Evolutionary conservation across 2,329 filamentous ascomycete species (phyloP).

Genomic region (Fusarium staphyleae): DNA sequence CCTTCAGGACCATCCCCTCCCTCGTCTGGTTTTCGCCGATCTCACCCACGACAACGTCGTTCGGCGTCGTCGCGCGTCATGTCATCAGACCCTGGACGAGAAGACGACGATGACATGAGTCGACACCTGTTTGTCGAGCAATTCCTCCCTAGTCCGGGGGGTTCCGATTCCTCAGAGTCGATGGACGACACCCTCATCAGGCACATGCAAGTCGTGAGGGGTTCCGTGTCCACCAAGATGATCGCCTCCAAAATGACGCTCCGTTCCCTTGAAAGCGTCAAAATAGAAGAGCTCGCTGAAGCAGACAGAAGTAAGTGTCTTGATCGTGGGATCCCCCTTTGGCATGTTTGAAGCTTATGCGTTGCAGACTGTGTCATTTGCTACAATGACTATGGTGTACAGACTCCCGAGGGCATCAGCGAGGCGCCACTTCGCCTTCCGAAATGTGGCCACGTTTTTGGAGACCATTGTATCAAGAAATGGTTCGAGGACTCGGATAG

Average conservation of each 20-base stretch:
- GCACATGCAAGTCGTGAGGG: slow-evolving; percentile 56
- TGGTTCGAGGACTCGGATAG: slow-evolving; percentile 69
- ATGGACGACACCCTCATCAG: slow-evolving; percentile 48
- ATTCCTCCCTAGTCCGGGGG: slow-evolving; percentile 7
- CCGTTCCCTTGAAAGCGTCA: slow-evolving; percentile 55
- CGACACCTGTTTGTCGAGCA: slow-evolving; percentile 27
- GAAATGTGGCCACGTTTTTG: slow-evolving; percentile 70
- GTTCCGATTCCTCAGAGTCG: slow-evolving; percentile 22
- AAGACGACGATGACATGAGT: slow-evolving; percentile 31
- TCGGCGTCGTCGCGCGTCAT: slow-evolving; percentile 34
- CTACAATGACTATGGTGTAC: slow-evolving; percentile 67
- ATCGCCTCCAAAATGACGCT: slow-evolving; percentile 58
- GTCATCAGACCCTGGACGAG: slow-evolving; percentile 33
- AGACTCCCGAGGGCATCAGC: slow-evolving; percentile 63
- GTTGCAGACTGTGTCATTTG: slow-evolving; percentile 66
- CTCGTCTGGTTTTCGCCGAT: slow-evolving; percentile 38
- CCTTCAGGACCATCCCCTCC: slow-evolving; percentile 32
- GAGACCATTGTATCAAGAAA: slow-evolving; percentile 69
- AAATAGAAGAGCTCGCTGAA: slow-evolving; percentile 53
- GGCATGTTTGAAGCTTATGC: slow-evolving; percentile 14
- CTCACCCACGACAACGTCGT: slow-evolving; percentile 40
- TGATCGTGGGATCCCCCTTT: background rate
- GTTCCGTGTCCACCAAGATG: slow-evolving; percentile 52
- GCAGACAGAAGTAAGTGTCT: slow-evolving; percentile 55
- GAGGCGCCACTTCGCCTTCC: slow-evolving; percentile 66